Base-by-base conservation (phyloP, 768 basidiomycete genomes). In the Naganishia randhawae region DNA sequence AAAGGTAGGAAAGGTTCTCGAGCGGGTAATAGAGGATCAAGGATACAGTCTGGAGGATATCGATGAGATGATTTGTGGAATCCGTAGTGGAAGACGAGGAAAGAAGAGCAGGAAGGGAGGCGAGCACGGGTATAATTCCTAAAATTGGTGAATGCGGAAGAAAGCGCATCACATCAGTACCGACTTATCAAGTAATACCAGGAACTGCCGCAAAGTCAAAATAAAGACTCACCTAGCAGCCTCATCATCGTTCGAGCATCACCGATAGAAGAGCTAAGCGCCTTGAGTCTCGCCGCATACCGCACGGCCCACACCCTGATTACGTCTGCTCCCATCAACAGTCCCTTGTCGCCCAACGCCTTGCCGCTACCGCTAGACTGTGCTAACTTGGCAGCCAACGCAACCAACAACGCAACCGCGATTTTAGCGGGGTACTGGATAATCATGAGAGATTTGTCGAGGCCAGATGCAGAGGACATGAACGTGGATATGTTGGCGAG, bases 171-270 rank as follows among this genome's bases (percentile, higher is more conserved):
- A 42, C 19, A 74, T 70, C 0, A 73, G 75, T 11, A 76, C 61
- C 0, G 74, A 53, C 37, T 74, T 73, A n/a, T 50, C n/a, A n/a
- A n/a, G 25, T n/a, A 17, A 9, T n/a, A 4, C 14, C 8, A 41
- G 10, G 37, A 48, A n/a, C 8, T 13, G 13, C 3, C 7, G n/a
- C 14, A 5, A 61, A 29, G 57, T 22, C 9, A 22, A 29, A 39
- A 25, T 35, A 22, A 39, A 17, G 17, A 22, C 76, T 62, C 50
- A 77, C 78, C 78, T 50, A 76, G 75, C 31, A 75, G 68, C 19
- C 78, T 32, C 74, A 79, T 77, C 70, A 78, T 74, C 19, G 76
- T 75, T 63, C 78, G 50, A 0, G 78, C 77, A 66, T 79, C 77
- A 10, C 69, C 71, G 13, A 79, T 70, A 67, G 74, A 57, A 17